These are phyloP conservation scores for Trypanosoma melophagium DNA, from an alignment of 208 protist species.

Conservation along the genomic window DNA sequence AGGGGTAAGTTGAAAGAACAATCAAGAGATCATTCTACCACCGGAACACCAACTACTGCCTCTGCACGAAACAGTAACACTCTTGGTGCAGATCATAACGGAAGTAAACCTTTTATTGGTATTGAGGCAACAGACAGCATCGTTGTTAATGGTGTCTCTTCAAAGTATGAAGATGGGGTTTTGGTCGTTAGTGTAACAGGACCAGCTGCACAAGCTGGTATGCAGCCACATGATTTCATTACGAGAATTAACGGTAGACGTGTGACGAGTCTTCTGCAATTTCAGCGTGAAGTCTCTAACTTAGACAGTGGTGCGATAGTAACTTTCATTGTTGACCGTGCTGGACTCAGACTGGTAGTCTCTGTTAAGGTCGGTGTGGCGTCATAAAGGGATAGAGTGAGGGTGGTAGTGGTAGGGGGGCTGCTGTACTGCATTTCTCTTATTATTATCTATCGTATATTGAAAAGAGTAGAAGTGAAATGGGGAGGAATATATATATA, in stretches of 20 bases:
- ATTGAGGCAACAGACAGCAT: slow-evolving; percentile 63
- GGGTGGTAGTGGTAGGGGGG: too few species aligned
- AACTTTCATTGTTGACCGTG: slow-evolving; percentile 47
- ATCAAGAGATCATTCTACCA: not conserved
- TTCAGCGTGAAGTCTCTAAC: slow-evolving; percentile 44
- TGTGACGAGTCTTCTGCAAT: slow-evolving; percentile 37
- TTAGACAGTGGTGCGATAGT: slow-evolving; percentile 35
- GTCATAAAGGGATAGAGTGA: not conserved
- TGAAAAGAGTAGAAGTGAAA: too few species aligned
- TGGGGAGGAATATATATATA: too few species aligned
- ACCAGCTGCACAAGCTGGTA: slow-evolving; percentile 48
- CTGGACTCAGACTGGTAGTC: slow-evolving; percentile 17
- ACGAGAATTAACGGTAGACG: slow-evolving; percentile 41
- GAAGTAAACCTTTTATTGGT: slow-evolving; percentile 42
- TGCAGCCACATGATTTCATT: slow-evolving; percentile 63
- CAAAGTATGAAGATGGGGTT: slow-evolving; percentile 56
- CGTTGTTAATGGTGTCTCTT: slow-evolving; percentile 52
- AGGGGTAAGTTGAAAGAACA: not conserved
- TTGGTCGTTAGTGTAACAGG: slow-evolving; percentile 64
- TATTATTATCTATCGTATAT: too few species aligned
- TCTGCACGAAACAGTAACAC: not conserved
- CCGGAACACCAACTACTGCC: not conserved
- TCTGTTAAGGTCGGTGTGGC: slow-evolving; percentile 12
- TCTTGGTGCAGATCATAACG: not conserved
- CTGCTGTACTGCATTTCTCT: too few species aligned